Base-by-base conservation (phyloP, 805 yeast species). In the Saccharomycodes ludwigii region DNA sequence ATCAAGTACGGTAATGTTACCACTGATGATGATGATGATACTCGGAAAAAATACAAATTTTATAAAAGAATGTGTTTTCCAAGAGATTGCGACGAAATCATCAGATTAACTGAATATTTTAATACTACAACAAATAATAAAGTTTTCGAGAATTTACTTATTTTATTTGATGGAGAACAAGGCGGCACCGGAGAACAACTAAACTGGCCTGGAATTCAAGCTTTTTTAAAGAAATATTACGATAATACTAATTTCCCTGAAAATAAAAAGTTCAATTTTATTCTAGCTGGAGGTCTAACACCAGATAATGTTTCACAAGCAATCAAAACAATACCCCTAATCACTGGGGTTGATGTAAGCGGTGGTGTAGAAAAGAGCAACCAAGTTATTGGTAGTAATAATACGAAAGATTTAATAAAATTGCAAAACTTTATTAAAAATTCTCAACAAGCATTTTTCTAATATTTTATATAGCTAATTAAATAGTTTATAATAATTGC, bases 101-200 rank as follows among this genome's bases (percentile, higher is more conserved):
- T 61, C 12, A 34, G 41, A 7, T 33, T 49, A 4, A 40, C 47
- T 3, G 49, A 54, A 9, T 18, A 26, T 9, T 29, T 26, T 4
- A 30, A 30, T 5, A 26, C 27, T 6, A 19, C 16, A 13, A 19
- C 13, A 15, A 27, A 19, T 11, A 21, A 23, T 42, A 29, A 21
- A n/a, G 5, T 33, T 4, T 26, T 20, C 4, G 56, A 61, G 11
- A 75, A 77, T 33, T 43, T 68, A 8, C 39, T 77, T 4, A 72
- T 85, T 2, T 60, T 91, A 29, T 60, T 88, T 13, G 98, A 91
- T 48, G 77, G 94, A 2, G 95, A 82, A 44, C 66, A 66, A 2
- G 98, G 98, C 8, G 98, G 98, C 1, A 91, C 84, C 42, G 98
- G 98, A 5, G 70, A 71, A 33, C 44, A 60, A n/a, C 67, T 85